Base-by-base conservation (phyloP, 179 eudicot species). In the Dionaea muscipula region DNA sequence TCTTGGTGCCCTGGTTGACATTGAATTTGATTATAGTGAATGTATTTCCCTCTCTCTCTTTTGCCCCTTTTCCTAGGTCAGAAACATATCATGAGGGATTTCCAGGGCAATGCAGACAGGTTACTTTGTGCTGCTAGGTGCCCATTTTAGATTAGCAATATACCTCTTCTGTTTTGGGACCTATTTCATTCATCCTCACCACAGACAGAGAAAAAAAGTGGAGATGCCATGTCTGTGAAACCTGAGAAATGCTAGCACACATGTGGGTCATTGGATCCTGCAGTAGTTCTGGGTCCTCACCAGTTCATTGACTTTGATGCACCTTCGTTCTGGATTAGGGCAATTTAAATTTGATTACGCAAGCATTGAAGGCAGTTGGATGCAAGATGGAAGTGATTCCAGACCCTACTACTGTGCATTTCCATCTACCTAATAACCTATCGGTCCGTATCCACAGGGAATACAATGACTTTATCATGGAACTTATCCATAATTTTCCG, bases 331-430 rank as follows among this genome's bases (percentile, higher is more conserved):
- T 56, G 64, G 65, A 44, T n/a, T 81, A 93, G 99, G 99, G 99
- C 16, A 93, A 88, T 73, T 60, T 93, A 56, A 93, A 93, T 72
- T 74, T 93, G 72, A 93, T 93, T 50, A 89, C 99, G 26, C 95
- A 83, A 72, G 82, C 96, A 66, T 80, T 93, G 66, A 86, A 83
- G 41, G 99, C 94, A 24, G 95, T 93, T 43, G 99, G 96, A 27
- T 74, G 83, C 64, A 83, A 75, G 76, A 72, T 93, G 94, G 60
- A 83, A 63, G 93, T 89, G 61, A 76, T 93, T 68, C 94, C 99
- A 56, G 99, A 93, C 57, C 99, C 99, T 46, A 79, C 96, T 14
- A 93, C 96, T 21, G 99, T 93, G 47, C 96, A 88, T 71, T 93
- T 77, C 73, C 99, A 85, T 68, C 75, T 93, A 51, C 99, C 99